Evolutionary conservation across 495 filamentous ascomycete genomes (phyloP).

Genomic region (Podospora conica): DNA sequence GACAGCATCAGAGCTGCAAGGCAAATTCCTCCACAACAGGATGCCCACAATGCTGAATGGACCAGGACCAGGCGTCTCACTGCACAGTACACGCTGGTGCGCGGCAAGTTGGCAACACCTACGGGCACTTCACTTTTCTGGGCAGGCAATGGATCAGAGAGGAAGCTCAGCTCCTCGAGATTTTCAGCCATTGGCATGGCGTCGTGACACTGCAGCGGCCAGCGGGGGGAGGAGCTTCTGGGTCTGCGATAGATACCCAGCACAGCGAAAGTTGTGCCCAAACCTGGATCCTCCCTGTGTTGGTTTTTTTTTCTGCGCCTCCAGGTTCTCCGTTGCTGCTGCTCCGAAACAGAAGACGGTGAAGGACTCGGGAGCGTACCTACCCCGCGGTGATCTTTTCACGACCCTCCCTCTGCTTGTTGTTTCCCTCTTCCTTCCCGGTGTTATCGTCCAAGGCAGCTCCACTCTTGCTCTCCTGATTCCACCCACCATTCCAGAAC

Average conservation of each 20-base stretch:
- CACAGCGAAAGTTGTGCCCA: not conserved
- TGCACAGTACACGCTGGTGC: not conserved
- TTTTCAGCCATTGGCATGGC: not conserved
- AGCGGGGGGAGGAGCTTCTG: not conserved
- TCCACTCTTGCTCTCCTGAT: not conserved
- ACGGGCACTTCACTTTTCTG: not conserved
- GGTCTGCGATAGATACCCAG: not conserved
- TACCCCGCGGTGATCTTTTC: not conserved
- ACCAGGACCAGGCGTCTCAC: not conserved
- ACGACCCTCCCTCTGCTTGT: no score
- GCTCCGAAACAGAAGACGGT: not conserved
- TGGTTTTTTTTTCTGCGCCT: not conserved
- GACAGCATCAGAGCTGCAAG: not conserved
- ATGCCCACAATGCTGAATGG: not conserved
- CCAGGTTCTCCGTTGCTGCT: not conserved
- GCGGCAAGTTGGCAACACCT: no score
- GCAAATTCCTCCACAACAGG: not conserved
- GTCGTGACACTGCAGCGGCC: not conserved
- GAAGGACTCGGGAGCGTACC: not conserved
- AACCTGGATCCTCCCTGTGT: not conserved
- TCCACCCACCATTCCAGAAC: not conserved
- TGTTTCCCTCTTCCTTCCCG: not conserved
- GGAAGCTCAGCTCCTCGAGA: not conserved
- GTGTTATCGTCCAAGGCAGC: not conserved
- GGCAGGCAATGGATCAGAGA: no score